Conservation (phyloP, 306 rosid genomes). For the Begonia peltatifolia region DNA sequence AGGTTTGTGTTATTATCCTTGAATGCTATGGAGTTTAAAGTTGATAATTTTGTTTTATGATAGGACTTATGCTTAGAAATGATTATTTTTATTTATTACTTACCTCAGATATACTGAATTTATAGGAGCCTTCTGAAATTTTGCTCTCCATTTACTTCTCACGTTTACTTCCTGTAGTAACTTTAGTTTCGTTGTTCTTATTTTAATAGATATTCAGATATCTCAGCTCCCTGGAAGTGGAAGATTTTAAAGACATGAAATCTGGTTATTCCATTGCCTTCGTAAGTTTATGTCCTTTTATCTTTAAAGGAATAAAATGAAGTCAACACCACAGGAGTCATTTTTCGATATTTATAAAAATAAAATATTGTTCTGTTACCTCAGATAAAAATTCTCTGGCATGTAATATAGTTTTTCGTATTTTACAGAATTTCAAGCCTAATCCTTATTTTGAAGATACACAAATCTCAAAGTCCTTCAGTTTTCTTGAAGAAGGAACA, state of each 20-base stretch:
- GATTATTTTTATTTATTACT: too few relatives aligned
- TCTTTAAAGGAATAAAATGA: neutral
- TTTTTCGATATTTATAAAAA: slow-evolving; percentile 1
- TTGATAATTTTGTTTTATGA: too few relatives aligned
- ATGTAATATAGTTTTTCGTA: slow-evolving; percentile 1
- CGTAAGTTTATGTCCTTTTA: slow-evolving; percentile 34
- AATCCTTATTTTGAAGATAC: slow-evolving; percentile 86
- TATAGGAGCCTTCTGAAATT: slow-evolving; percentile 2
- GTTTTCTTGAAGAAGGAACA: slow-evolving; percentile 81
- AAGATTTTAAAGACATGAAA: slow-evolving; percentile 74
- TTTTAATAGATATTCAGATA: slow-evolving; percentile 64
- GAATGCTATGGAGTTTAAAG: too few relatives aligned
- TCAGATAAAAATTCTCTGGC: too few relatives aligned
- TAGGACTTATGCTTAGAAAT: too few relatives aligned
- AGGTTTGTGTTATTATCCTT: slow-evolving; percentile 26
- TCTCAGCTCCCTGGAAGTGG: slow-evolving; percentile 75
- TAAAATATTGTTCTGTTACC: too few relatives aligned
- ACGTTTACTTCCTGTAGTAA: neutral
- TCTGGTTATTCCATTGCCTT: slow-evolving; percentile 73
- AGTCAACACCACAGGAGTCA: too few relatives aligned
- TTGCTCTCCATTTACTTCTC: neutral
- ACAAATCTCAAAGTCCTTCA: slow-evolving; percentile 65
- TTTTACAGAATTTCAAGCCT: slow-evolving; percentile 56
- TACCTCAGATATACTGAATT: neutral
- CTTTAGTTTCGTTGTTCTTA: slow-evolving; percentile 3